A percentile compares a stretch with the other conserved stretches of the same genome.
Evolutionary conservation across 306 rosid species (phyloP).

Genomic region (Cicer bijugum): DNA sequence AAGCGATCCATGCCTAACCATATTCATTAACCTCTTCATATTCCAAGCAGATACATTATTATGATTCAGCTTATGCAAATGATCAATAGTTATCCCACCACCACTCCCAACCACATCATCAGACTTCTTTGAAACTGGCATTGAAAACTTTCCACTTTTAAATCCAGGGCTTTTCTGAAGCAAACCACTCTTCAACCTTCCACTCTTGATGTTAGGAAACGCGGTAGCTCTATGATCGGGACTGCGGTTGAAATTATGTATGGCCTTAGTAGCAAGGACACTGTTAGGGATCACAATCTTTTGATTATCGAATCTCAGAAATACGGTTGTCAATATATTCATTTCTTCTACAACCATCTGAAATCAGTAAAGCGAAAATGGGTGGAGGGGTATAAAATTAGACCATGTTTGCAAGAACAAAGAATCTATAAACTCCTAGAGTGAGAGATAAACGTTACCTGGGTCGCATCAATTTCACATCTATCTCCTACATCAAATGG

Average conservation of each 20-base stretch:
- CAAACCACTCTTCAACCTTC: constrained; percentile 57
- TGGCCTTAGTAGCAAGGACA: constrained; percentile 71
- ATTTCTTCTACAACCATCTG: constrained; percentile 99
- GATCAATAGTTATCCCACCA: constrained; percentile 68
- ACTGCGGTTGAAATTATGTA: constrained; percentile 84
- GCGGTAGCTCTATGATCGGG: constrained; percentile 70
- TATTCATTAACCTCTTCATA: constrained; percentile 85
- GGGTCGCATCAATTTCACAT: constrained; percentile 80
- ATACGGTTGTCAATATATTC: constrained; percentile 94
- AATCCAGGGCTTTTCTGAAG: constrained; percentile 45
- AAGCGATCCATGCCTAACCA: constrained; percentile 70
- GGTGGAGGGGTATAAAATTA: constrained; percentile 32
- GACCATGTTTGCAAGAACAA: not conserved
- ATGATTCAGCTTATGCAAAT: constrained; percentile 71
- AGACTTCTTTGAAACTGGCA: constrained; percentile 49
- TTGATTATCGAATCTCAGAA: constrained; percentile 71
- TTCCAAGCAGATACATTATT: constrained; percentile 92
- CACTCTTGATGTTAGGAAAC: constrained; percentile 48
- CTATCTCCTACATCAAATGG: constrained; percentile 97
- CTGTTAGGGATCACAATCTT: constrained; percentile 70
- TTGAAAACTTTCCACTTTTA: constrained; percentile 52
- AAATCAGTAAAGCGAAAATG: constrained; percentile 25
- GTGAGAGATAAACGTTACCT: constrained; percentile 58
- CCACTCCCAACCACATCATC: constrained; percentile 58
- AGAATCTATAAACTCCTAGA: not conserved